Evolutionary conservation across 768 basidiomycete genomes (phyloP), one percentile per base, ranked within the genome.

Genomic region (Boletellus emodensis): DNA sequence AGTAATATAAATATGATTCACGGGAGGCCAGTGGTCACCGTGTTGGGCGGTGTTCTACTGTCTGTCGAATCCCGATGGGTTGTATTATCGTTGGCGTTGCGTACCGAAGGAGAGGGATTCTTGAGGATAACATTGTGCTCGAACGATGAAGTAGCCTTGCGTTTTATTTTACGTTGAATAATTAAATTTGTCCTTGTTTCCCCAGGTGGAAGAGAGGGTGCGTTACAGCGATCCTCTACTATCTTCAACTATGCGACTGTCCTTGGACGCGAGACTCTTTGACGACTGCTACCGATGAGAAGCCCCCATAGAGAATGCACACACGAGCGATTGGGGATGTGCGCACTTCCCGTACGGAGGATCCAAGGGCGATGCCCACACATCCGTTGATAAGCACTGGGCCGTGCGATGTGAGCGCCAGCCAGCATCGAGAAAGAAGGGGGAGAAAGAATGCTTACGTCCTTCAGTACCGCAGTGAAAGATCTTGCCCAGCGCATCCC

Each of bases 311-410:
- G 11, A 18, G 10, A 17, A 18, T 15, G n/a, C n/a, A n/a, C n/a
- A n/a, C n/a, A n/a, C n/a, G n/a, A n/a, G 7, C 37, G 8, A 5
- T 14, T 33, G 3, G 18, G 15, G 28, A n/a, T n/a, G n/a, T 32
- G 64, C 77, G 46, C 51, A 86, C 87, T 85, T 72, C 87, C 87
- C 1, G 84, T 86, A 3, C 80, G 77, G 28, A 88, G 62, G 6
- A 60, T 44, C 61, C 77, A 81, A 13, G 49, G 53, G 1, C 62
- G 60, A 22, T 81, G 74, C 0, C 74, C 74, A 18, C 81, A 64
- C 0, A 78, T 1, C 76, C 81, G 39, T 75, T 72, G 40, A 84
- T 82, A 51, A 83, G 76, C 0, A 83, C 85, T 8, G n/a, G n/a
- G n/a, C 78, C 74, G 60, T 90, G 87, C 0, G 80, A 72, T 1